Base-by-base conservation (phyloP, 768 basidiomycete genomes). In the Leccinum arenicola region DNA sequence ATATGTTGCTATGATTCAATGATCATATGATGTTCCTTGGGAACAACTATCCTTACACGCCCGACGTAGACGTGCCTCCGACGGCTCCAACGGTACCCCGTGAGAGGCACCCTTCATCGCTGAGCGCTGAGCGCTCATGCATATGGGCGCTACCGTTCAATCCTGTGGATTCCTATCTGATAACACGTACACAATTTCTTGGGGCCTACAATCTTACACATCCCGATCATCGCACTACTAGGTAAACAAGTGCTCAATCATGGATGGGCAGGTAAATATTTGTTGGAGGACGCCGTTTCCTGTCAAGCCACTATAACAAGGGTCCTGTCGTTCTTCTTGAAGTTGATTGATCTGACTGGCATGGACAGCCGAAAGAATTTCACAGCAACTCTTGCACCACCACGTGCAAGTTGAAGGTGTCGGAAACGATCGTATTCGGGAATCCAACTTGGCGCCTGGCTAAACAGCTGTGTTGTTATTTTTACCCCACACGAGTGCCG, bases 221-320 rank as follows among this genome's bases (percentile, higher is more conserved):
- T 15, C 33, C 47, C 21, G 55, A 59, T 66, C 56, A 51, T 38
- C 43, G 53, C 57, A 15, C 38, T 36, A 15, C 38, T 36, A 21
- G 43, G 31, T n/a, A 47, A 17, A 11, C 19, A 12, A 27, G 15
- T 23, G 60, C 10, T 43, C n/a, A 43, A 19, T 55, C 49, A 61
- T 35, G 38, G 19, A 55, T 27, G 35, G 35, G 27, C n/a, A 23
- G 51, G 35, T n/a, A 35, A 15, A 17, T 10, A 3, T 40, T 51
- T 52, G 61, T 64, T 47, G 50, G 25, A 12, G 21, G 57, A n/a
- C 35, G 25, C 36, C 55, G 14, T 27, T 31, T 27, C 40, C 11
- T 25, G 58, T 60, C 61, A 45, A 51, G 59, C 47, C 55, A 54
- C 50, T 45, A 29, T 29, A 51, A 17, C 54, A 38, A 56, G 59